Percentiles rank a stretch among this genome's conserved stretches.
phyloP scores from a whole-genome alignment of 2,329 filamentous ascomycete species.

The Colletotrichum eremochloae region DNA sequence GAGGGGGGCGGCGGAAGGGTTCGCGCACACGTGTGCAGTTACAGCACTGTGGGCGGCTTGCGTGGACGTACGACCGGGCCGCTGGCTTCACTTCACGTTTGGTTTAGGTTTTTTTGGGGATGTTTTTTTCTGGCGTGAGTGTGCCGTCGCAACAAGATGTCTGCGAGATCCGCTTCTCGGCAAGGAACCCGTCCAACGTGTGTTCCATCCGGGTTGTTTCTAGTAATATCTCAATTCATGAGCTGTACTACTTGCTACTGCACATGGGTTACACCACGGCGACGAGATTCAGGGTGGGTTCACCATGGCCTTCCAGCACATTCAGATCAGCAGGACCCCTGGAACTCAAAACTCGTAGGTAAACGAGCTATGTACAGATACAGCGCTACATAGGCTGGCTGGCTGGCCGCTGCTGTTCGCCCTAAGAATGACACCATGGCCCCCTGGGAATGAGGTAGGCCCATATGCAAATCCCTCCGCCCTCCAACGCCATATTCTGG shows the following conservation, averaged over 20 bases:
- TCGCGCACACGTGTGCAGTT: not conserved
- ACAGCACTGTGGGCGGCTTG: not conserved
- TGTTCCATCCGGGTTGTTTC: slow-evolving; percentile 13
- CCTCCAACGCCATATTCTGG: not conserved
- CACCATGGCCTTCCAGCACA: slow-evolving; percentile 5
- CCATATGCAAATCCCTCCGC: not conserved
- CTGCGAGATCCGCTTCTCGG: not conserved
- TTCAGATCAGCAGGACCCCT: not conserved
- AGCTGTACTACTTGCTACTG: not conserved
- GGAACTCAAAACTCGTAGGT: not conserved
- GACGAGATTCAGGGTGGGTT: not conserved
- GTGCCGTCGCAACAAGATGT: too few relatives aligned
- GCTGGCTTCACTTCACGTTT: too few relatives aligned
- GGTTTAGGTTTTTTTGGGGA: too few relatives aligned
- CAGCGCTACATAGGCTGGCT: not conserved
- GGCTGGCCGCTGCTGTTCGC: not conserved
- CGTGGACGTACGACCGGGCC: not conserved
- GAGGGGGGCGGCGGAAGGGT: not conserved
- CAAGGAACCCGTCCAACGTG: not conserved
- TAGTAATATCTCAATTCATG: not conserved
- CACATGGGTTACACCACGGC: not conserved
- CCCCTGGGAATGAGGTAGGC: not conserved
- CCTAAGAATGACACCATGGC: slow-evolving; percentile 19
- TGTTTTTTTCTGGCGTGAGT: too few relatives aligned
- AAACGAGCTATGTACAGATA: not conserved